Evolutionary conservation across 2,329 filamentous ascomycete genomes (phyloP).

Genomic region (Fusarium sp.): DNA sequence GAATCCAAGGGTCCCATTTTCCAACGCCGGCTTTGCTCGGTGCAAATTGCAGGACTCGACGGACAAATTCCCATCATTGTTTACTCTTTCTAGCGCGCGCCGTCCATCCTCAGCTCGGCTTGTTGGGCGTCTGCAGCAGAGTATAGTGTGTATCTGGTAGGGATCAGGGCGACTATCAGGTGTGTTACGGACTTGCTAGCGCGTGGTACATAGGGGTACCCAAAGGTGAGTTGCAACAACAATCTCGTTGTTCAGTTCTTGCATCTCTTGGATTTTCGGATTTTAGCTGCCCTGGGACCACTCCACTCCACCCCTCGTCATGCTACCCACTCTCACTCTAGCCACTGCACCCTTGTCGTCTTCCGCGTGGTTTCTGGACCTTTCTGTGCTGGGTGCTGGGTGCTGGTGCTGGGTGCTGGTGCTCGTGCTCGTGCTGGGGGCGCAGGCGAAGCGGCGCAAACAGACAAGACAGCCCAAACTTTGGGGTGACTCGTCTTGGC

Average conservation of each 20-base stretch:
- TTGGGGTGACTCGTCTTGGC: constrained; percentile 34
- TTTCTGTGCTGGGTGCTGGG: constrained; percentile 17
- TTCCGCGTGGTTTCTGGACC: constrained; percentile 13
- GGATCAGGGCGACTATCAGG: constrained; percentile 23
- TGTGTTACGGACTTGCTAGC: not conserved
- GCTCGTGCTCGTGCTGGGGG: not conserved
- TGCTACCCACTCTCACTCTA: not conserved
- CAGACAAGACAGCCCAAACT: not conserved
- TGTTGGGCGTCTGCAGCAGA: constrained; percentile 4
- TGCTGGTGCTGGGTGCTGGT: not conserved
- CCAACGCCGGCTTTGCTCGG: not conserved
- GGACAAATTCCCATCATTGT: constrained; percentile 17
- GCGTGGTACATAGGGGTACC: no score
- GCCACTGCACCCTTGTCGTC: constrained; percentile 19
- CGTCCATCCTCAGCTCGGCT: constrained; percentile 24
- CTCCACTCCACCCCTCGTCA: constrained; percentile 23
- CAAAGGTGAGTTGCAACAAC: constrained; percentile 2
- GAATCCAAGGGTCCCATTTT: not conserved
- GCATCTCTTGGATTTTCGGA: constrained; percentile 7
- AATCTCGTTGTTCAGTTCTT: not conserved
- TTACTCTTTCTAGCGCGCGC: not conserved
- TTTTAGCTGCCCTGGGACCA: constrained; percentile 26
- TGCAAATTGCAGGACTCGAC: constrained; percentile 24
- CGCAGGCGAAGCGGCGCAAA: constrained; percentile 16
- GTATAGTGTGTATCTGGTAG: constrained; percentile 10